Evolutionary conservation across 176 grass and related monocot species (phyloP).

Genomic region (Zoysia pacifica): DNA sequence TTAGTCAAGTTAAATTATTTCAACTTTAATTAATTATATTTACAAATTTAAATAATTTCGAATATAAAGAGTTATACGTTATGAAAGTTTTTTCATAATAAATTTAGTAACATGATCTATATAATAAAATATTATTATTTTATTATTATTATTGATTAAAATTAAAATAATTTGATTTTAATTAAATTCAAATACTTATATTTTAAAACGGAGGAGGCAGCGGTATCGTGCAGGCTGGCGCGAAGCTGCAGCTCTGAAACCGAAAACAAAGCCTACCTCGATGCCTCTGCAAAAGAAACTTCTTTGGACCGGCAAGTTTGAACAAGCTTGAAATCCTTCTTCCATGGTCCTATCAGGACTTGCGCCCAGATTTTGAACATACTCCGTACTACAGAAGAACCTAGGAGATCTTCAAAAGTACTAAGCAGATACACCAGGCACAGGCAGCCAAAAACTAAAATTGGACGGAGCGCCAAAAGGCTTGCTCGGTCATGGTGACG

Average conservation of each 20-base stretch:
- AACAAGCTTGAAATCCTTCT: slow-evolving; percentile 2
- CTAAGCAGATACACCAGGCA: slow-evolving; percentile 6
- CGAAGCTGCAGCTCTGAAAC: background rate
- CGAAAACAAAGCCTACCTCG: background rate
- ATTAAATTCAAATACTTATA: too few relatives aligned
- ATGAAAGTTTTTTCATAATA: too few relatives aligned
- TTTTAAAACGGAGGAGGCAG: too few relatives aligned
- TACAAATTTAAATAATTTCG: too few relatives aligned
- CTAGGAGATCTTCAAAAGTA: background rate
- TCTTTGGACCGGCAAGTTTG: slow-evolving; percentile 5
- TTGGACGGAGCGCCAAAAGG: background rate
- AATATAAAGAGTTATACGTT: too few relatives aligned
- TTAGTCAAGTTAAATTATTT: too few relatives aligned
- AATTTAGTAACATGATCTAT: too few relatives aligned
- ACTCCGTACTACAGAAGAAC: background rate
- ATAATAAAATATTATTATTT: too few relatives aligned
- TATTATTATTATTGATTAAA: too few relatives aligned
- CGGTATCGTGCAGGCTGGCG: background rate
- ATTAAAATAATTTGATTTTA: too few relatives aligned
- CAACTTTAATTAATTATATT: too few relatives aligned
- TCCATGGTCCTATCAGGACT: background rate
- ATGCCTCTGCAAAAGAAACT: slow-evolving; percentile 13
- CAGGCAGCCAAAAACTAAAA: slow-evolving; percentile 12
- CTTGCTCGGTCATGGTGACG: background rate
- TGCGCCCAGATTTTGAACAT: background rate